Evolutionary conservation across 345 rosid genomes (phyloP).

Genomic region (Arabidopsis thaliana): DNA sequence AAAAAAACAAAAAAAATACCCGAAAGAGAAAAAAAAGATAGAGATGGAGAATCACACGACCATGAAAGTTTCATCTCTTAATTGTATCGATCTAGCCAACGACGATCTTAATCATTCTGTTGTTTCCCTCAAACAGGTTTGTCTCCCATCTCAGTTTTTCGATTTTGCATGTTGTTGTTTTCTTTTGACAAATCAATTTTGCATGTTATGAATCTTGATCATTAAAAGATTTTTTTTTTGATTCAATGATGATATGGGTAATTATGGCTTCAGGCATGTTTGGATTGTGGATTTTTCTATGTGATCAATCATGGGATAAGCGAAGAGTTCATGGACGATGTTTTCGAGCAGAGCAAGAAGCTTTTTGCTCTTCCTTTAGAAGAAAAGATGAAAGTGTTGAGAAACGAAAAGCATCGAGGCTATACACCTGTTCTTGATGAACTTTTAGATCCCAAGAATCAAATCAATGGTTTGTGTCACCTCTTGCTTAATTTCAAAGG

Average conservation of each 20-base stretch:
- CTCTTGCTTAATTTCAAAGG: background rate
- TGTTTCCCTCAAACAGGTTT: constrained; percentile 44
- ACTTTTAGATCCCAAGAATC: constrained; percentile 60
- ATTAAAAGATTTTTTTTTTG: background rate
- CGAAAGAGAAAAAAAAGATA: background rate
- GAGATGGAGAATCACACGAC: constrained; percentile 34
- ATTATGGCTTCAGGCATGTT: constrained; percentile 57
- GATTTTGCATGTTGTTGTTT: background rate
- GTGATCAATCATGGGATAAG: constrained; percentile 78
- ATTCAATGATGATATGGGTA: constrained; percentile 4
- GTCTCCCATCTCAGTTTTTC: background rate
- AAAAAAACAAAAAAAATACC: background rate
- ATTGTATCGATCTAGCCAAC: constrained; percentile 46
- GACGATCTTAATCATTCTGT: constrained; percentile 38
- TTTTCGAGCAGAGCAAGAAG: constrained; percentile 65
- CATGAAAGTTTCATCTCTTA: constrained; percentile 41
- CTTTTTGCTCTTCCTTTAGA: constrained; percentile 59
- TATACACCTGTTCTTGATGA: constrained; percentile 80
- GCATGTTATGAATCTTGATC: background rate
- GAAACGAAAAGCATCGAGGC: constrained; percentile 77
- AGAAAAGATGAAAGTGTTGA: constrained; percentile 68
- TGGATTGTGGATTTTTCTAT: constrained; percentile 84
- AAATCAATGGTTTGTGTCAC: constrained; percentile 26
- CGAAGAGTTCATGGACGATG: constrained; percentile 69
- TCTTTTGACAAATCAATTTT: background rate